A percentile compares a stretch with the other conserved stretches of the same genome.
These are phyloP conservation scores for Pyricularia grisea DNA, from an alignment of 2,329 filamentous ascomycete species.

Conservation along the genomic window DNA sequence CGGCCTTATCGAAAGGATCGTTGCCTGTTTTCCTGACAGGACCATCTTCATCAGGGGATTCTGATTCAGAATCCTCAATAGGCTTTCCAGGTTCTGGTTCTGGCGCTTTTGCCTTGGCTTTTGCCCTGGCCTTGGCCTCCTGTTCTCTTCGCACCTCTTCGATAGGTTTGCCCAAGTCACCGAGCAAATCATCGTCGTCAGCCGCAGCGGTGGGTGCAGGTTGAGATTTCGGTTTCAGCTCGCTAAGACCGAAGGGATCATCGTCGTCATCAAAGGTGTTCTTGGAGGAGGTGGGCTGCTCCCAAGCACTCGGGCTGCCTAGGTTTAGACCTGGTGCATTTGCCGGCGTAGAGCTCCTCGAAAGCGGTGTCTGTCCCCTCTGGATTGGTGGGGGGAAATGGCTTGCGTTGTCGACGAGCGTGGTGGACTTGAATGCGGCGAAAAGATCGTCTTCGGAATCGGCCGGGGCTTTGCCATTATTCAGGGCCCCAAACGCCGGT, in stretches of 20 bases:
- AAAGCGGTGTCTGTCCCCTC: constrained; percentile 12
- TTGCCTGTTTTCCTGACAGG: constrained; percentile 17
- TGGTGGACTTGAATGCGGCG: constrained; percentile 57
- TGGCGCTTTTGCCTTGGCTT: constrained; percentile 11
- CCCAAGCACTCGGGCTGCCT: constrained; percentile 45
- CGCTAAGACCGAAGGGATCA: constrained; percentile 75
- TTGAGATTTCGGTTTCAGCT: constrained; percentile 39
- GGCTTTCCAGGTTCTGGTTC: constrained; percentile 44
- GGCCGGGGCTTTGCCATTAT: constrained; percentile 18
- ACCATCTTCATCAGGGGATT: constrained; percentile 33
- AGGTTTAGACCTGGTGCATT: constrained; percentile 37
- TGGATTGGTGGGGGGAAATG: constrained; percentile 49
- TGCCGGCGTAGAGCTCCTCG: constrained; percentile 34
- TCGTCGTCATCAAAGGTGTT: constrained; percentile 57
- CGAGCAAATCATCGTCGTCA: constrained; percentile 59
- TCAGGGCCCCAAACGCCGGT: constrained; percentile 10
- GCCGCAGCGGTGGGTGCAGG: constrained; percentile 20
- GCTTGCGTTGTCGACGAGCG: constrained; percentile 57
- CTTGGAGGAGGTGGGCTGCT: constrained; percentile 20
- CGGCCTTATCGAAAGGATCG: constrained; percentile 66
- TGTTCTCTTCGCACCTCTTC: constrained; percentile 41
- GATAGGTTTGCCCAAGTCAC: constrained; percentile 54
- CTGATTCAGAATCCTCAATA: constrained; percentile 40
- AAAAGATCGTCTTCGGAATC: constrained; percentile 55
- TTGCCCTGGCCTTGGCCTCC: constrained; percentile 17